A percentile compares a stretch with the other conserved stretches of the same genome.
These are phyloP conservation scores for Purpureocillium takamizusanense DNA, from an alignment of 2,329 filamentous ascomycete species.

Conservation along the genomic window DNA sequence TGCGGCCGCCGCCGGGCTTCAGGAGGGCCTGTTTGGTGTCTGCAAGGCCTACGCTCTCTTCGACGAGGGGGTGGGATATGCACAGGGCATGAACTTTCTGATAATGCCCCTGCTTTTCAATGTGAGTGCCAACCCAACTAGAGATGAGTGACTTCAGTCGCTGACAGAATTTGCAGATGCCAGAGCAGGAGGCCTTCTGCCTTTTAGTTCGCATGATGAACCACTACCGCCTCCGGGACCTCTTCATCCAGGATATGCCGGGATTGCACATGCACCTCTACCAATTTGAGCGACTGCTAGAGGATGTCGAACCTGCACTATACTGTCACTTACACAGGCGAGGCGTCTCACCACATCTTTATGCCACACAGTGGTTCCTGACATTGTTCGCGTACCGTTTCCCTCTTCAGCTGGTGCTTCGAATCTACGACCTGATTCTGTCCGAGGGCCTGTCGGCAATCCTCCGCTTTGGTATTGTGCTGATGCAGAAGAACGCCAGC, in stretches of 20 bases:
- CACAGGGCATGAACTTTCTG: conserved; percentile 98
- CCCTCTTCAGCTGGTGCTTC: conserved; percentile 87
- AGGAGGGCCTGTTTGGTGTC: conserved; percentile 88
- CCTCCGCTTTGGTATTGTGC: conserved; percentile 83
- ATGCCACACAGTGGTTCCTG: conserved; percentile 98
- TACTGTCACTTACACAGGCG: conserved; percentile 89
- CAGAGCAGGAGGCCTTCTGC: conserved; percentile 93
- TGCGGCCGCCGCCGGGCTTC: conserved; percentile 79
- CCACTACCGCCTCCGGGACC: conserved; percentile 83
- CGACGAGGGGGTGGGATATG: conserved; percentile 90
- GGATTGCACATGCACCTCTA: conserved; percentile 89
- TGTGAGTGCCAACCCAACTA: conserved; percentile 35
- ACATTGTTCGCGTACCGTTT: conserved; percentile 98
- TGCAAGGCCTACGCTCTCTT: conserved; percentile 97
- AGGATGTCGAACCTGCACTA: conserved; percentile 87
- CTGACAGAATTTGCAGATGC: conserved; percentile 53
- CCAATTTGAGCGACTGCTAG: conserved; percentile 87
- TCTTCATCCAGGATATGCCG: conserved; percentile 95
- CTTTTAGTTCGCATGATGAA: conserved; percentile 92
- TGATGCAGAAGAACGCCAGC: conserved; percentile 90
- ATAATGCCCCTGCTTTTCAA: conserved; percentile 96
- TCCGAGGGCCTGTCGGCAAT: conserved; percentile 91
- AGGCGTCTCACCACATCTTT: conserved; percentile 82
- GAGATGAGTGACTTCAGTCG: not conserved
- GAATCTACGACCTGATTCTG: conserved; percentile 92